These are phyloP conservation scores for Paracorniculantispora psalliotae DNA, from an alignment of 2,329 filamentous ascomycete species.

Conservation along the genomic window DNA sequence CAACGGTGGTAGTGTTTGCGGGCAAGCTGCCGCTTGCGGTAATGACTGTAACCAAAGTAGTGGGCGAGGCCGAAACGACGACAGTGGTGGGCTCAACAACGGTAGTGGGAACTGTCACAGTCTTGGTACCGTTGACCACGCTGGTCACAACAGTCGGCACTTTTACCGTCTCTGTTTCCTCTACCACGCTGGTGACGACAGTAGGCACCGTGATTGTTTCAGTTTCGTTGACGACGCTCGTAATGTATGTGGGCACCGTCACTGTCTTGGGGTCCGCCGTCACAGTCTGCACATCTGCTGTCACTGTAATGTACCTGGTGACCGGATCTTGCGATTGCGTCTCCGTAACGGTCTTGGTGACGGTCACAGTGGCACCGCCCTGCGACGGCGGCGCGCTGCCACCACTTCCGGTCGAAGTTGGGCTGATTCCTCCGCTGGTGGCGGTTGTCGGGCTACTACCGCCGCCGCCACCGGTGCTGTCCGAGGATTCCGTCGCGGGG, in stretches of 20 bases:
- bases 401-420: slow-evolving; percentile 7
- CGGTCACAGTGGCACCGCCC: slow-evolving; percentile 15
- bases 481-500: not conserved
- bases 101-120: not conserved
- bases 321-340: slow-evolving; percentile 26
- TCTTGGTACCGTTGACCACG: not conserved
- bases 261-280: slow-evolving; percentile 1
- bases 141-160: slow-evolving; percentile 7
- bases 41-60: slow-evolving; percentile 26
- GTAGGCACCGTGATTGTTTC: slow-evolving; percentile 25
- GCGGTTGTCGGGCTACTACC: too few species aligned
- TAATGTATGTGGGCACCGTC: not conserved
- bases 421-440: slow-evolving; percentile 17
- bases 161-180: slow-evolving; percentile 19
- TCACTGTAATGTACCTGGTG: slow-evolving; percentile 24
- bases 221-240: slow-evolving; percentile 13
- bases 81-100: slow-evolving; percentile 23
- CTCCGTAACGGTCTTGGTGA: slow-evolving; percentile 29
- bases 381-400: slow-evolving; percentile 1
- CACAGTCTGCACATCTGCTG: slow-evolving; percentile 17
- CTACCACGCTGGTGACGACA: not conserved
- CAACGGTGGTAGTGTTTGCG: not conserved
- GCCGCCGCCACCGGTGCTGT: slow-evolving; percentile 15
- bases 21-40: slow-evolving; percentile 5
- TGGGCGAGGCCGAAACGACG: slow-evolving; percentile 22